phyloP scores from a whole-genome alignment of 257 asterid species.

The Thymus quinquecostatus region DNA sequence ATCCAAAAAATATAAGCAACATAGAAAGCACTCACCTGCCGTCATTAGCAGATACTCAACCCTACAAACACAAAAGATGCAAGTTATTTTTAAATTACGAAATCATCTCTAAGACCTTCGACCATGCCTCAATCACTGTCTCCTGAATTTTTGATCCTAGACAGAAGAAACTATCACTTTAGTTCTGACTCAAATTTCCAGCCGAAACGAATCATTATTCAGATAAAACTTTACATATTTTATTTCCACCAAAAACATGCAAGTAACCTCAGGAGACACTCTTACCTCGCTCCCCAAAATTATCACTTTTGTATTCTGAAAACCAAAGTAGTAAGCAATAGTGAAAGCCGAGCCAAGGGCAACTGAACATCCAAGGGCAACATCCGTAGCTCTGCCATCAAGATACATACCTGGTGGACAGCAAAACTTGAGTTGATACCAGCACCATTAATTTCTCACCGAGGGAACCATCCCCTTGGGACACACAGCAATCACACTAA shows the following conservation, averaged over 20 bases:
- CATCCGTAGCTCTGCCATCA: slow-evolving; percentile 97
- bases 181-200: too few relatives aligned
- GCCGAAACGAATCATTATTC: too few relatives aligned
- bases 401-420: slow-evolving; percentile 75
- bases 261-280: background rate
- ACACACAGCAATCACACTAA: slow-evolving; percentile 92
- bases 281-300: slow-evolving; percentile 87
- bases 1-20: too few relatives aligned
- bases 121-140: too few relatives aligned
- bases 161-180: too few relatives aligned
- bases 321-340: slow-evolving; percentile 85
- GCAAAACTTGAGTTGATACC: slow-evolving; percentile 96
- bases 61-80: too few relatives aligned
- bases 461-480: slow-evolving; percentile 99
- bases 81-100: too few relatives aligned
- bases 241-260: background rate
- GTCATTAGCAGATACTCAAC: too few relatives aligned
- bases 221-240: too few relatives aligned
- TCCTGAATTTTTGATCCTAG: too few relatives aligned
- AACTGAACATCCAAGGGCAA: slow-evolving; percentile 97
- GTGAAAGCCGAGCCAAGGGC: slow-evolving; percentile 98
- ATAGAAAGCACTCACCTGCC: too few relatives aligned
- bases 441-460: slow-evolving; percentile 93
- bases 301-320: slow-evolving; percentile 92
- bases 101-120: too few relatives aligned